Base-by-base conservation (phyloP, 179 eudicot genomes). In the Sideroxylon spinosum region DNA sequence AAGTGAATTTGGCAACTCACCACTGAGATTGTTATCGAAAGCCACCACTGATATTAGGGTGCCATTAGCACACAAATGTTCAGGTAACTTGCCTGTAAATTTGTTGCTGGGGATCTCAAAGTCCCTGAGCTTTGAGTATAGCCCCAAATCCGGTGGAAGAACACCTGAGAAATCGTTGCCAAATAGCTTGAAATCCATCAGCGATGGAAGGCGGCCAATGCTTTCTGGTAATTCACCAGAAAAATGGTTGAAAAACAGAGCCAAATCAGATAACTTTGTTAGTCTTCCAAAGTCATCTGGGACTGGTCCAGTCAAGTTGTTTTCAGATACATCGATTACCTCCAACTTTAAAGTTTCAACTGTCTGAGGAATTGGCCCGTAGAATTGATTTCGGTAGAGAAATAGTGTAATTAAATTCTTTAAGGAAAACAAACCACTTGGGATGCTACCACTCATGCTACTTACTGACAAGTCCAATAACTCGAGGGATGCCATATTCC, bases 121-220 rank as follows among this genome's bases (percentile, higher is more conserved):
- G 0, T 11, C 68, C 55, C 63, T 23, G 12, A 92, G 89, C 60
- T 28, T 78, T 0, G 97, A 92, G 78, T 86, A 83, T 32, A 71
- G 74, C 19, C 94, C 94, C 32, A 92, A 59, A 16, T 92, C 97
- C 0, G 84, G 86, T 13, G 94, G 94, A 62, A 92, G 50, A 6
- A 56, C 71, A 1, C 97, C 97, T 2, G 89, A 84, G 17, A 92
- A 76, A 12, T 78, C 78, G 77, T 92, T 92, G 46, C 19, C 55
- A 25, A 65, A 90, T 56, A 90, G 3, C 73, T 56, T 78, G 19
- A 92, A 0, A 17, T 25, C 75, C 20, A 19, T 78, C 67, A 73
- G 67, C 48, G 66, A 22, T 7, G 88, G 88, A 19, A 88, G 73
- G 6, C 78, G 67, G 37, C 86, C 85, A 1, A 86, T 78, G 65